These are phyloP conservation scores for Beta corolliflora DNA, from an alignment of 179 eudicot genomes.

Conservation along the genomic window DNA sequence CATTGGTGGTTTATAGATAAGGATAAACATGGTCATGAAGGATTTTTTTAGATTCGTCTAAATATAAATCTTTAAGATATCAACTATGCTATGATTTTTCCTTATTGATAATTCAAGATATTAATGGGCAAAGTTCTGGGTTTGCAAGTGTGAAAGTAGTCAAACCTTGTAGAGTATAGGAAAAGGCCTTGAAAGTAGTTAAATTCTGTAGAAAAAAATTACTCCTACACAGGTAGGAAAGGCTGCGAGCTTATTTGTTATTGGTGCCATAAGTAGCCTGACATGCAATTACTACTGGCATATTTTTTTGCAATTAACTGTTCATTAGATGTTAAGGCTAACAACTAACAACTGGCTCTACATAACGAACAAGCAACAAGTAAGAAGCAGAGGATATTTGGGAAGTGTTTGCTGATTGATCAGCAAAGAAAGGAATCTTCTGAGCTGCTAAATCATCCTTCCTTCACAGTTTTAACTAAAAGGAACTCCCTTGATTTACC, in stretches of 20 bases:
- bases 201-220: too few relatives aligned
- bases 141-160: too few relatives aligned
- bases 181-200: too few relatives aligned
- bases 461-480: not conserved
- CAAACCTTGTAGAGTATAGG: too few relatives aligned
- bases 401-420: not conserved
- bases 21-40: too few relatives aligned
- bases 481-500: not conserved
- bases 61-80: too few relatives aligned
- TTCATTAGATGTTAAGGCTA: not conserved
- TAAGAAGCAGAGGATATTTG: not conserved
- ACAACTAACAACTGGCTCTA: not conserved
- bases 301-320: not conserved
- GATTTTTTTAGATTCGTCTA: too few relatives aligned
- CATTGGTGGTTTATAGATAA: too few relatives aligned
- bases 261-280: not conserved
- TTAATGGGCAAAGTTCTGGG: too few relatives aligned
- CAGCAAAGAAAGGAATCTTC: not conserved
- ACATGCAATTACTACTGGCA: not conserved
- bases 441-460: not conserved
- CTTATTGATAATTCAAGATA: too few relatives aligned
- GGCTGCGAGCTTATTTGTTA: not conserved
- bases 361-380: not conserved
- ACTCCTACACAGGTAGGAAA: not conserved
- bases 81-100: too few relatives aligned